Conservation (phyloP, 2,329 filamentous ascomycete genomes). For the Calonectria ilicicola region DNA sequence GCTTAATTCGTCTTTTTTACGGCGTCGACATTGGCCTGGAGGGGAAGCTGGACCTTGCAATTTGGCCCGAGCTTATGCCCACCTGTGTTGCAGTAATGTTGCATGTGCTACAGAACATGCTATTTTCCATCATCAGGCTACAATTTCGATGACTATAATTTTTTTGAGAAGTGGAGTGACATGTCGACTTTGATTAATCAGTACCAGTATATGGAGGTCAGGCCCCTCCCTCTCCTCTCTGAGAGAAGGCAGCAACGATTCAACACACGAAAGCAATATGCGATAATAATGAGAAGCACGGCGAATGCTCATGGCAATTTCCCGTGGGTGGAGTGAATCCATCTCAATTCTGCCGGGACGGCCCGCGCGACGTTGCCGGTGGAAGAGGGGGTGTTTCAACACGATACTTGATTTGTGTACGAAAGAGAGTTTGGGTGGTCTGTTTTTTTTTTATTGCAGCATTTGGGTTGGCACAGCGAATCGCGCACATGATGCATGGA, state of each 20-base stretch:
- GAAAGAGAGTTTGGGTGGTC: constrained; percentile 16
- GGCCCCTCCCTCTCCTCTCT: neutral
- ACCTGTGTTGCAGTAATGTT: constrained; percentile 75
- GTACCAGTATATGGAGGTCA: neutral
- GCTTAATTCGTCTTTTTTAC: constrained; percentile 69
- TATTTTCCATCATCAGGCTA: constrained; percentile 76
- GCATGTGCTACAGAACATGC: constrained; percentile 79
- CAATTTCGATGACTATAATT: constrained; percentile 59
- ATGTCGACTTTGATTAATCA: neutral
- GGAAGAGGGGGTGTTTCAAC: constrained; percentile 20
- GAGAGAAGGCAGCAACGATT: too few relatives aligned
- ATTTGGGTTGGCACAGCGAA: constrained; percentile 19
- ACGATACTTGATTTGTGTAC: constrained; percentile 2
- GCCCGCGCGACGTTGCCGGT: constrained; percentile 35
- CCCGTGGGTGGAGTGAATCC: constrained; percentile 45
- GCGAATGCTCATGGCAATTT: constrained; percentile 64
- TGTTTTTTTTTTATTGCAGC: constrained; percentile 20
- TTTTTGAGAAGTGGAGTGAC: neutral
- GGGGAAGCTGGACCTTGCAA: constrained; percentile 72
- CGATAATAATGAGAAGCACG: neutral
- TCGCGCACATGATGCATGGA: constrained; percentile 28
- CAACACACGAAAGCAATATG: neutral
- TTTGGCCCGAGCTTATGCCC: constrained; percentile 76
- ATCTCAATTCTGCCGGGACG: constrained; percentile 36
- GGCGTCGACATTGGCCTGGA: constrained; percentile 73